Percentiles rank a stretch among this genome's conserved stretches.
phyloP scores from a whole-genome alignment of 495 filamentous ascomycete genomes.

The Podospora conica region DNA sequence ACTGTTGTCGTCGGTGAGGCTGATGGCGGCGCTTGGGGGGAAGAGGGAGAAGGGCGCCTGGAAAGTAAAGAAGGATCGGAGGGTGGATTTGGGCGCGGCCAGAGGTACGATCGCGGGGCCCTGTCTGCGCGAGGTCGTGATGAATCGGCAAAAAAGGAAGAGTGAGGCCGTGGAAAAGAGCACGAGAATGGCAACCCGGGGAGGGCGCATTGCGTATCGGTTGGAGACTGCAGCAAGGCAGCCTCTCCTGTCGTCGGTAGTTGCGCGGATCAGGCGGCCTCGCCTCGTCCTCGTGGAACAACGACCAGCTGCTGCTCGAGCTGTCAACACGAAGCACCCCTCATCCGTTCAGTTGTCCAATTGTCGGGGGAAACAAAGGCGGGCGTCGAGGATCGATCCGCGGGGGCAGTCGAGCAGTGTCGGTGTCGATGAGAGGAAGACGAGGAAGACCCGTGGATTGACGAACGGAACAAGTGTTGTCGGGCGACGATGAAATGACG shows the following conservation, averaged over 20 bases:
- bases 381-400: not conserved
- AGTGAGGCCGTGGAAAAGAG: constrained; percentile 42
- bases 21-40: constrained; percentile 89
- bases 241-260: constrained; percentile 1
- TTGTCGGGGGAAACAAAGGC: not conserved
- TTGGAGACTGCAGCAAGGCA: constrained; percentile 4
- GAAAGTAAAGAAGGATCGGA: constrained; percentile 43
- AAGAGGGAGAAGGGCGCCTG: constrained; percentile 65
- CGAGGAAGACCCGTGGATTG: not conserved
- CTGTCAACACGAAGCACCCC: not conserved
- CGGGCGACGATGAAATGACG: constrained; percentile 5
- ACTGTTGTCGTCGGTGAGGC: constrained; percentile 93
- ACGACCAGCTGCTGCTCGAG: constrained; percentile 8
- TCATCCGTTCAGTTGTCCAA: constrained; percentile 2
- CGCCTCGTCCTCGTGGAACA: constrained; percentile 7
- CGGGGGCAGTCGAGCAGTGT: not conserved
- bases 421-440: not conserved
- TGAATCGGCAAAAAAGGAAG: constrained; percentile 42
- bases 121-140: constrained; percentile 29
- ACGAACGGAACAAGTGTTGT: not conserved
- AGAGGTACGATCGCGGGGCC: constrained; percentile 21
- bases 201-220: constrained; percentile 38
- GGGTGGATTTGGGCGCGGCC: constrained; percentile 28
- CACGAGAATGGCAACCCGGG: constrained; percentile 40
- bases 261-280: constrained; percentile 6